Base-by-base conservation (phyloP, 768 basidiomycete genomes). In the Termitomyces sp. region DNA sequence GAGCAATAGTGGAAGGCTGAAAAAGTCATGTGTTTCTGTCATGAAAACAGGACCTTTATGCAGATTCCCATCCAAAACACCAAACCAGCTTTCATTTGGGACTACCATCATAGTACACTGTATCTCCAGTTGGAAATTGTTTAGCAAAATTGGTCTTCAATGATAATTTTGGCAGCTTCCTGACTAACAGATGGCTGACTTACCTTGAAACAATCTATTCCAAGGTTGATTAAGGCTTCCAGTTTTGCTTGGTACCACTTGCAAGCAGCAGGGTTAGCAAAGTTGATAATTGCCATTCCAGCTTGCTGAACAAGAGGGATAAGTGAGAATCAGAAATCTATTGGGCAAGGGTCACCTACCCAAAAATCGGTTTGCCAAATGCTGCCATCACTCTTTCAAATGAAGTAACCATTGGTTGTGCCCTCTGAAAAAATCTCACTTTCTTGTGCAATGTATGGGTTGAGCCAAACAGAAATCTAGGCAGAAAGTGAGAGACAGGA, bases 371-470 rank as follows among this genome's bases (percentile, higher is more conserved):
- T 74, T 49, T 74, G 73, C 72, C 71, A 74, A 11, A 72, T 68
- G 60, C 72, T 74, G 1, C 80, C 81, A 63, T 81, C 76, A 17
- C 68, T 68, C n/a, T 77, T 74, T 66, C 80, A 77, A 63, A 82
- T 71, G 61, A 81, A 79, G 64, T 79, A 82, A 0, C 77, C 80
- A n/a, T 73, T 74, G 63, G 73, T 66, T 7, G 68, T 69, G 4
- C 76, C 80, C 62, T 81, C 79, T 32, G 77, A 71, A 62, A 79
- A 82, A 8, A 82, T 70, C 12, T 72, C 69, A 57, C 73, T 74
- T 64, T 70, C 71, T 70, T 75, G 75, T 32, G 72, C 72, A 50
- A 82, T 79, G 60, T 81, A 82, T 0, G 77, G 73, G 65, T 82
- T 81, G 63, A 82, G 69, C 76, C 69, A 68, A 11, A 72, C 66